Conservation (phyloP, 2,329 filamentous ascomycete genomes). For the Colletotrichum sp. region DNA sequence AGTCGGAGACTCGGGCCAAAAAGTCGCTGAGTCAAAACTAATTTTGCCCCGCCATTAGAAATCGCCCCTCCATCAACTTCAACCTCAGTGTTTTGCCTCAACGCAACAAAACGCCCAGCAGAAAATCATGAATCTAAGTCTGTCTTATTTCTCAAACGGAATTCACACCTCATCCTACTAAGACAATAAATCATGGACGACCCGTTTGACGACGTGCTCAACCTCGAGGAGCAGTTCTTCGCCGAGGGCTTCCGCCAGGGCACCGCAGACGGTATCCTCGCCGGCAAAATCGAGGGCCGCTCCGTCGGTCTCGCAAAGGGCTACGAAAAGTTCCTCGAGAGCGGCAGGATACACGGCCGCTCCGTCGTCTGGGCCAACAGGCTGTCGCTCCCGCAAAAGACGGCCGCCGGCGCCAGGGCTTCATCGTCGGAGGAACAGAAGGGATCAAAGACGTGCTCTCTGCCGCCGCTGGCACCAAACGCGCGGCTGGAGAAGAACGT, state of each 20-base stretch:
- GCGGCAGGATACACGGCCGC: conserved; percentile 79
- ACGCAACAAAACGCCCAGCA: background rate
- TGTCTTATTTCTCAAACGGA: too few relatives aligned
- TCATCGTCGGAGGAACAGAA: background rate
- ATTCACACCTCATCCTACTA: too few relatives aligned
- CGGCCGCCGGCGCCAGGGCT: background rate
- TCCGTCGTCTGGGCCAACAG: conserved; percentile 85
- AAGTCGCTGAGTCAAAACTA: conserved; percentile 15
- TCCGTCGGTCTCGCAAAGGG: conserved; percentile 91
- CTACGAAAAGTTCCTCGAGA: conserved; percentile 88
- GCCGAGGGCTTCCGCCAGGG: conserved; percentile 81
- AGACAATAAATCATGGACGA: too few relatives aligned
- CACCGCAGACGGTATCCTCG: conserved; percentile 73
- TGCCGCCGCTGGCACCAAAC: conserved; percentile 55
- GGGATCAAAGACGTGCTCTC: conserved; percentile 22
- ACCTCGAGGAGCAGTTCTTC: conserved; percentile 76
- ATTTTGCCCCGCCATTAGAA: conserved; percentile 18
- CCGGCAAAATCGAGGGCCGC: conserved; percentile 86
- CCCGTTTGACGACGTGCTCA: conserved; percentile 62
- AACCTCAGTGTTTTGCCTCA: background rate
- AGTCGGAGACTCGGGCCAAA: conserved; percentile 10
- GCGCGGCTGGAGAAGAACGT: conserved; percentile 79
- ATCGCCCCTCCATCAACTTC: conserved; percentile 9
- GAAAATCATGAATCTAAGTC: too few relatives aligned
- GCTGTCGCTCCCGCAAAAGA: conserved; percentile 38